phyloP scores from a whole-genome alignment of 768 basidiomycete species.

The Hemileccinum impolitum region DNA sequence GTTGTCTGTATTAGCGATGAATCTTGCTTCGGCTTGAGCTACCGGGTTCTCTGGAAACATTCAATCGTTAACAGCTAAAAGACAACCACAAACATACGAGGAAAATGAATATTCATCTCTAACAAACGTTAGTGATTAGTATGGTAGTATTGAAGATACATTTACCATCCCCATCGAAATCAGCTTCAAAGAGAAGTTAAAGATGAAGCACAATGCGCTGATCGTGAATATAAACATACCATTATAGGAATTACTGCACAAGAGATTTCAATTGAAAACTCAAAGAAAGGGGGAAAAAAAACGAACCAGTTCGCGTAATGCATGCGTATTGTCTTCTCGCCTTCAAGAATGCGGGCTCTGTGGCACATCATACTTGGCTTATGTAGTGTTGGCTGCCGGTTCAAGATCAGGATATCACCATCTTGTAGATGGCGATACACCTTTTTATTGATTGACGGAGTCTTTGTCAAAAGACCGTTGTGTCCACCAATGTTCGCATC shows the following conservation, averaged over 20 bases:
- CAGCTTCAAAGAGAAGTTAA: conserved; percentile 45
- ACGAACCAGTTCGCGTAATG: conserved; percentile 98
- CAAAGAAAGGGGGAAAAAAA: conserved; percentile 1
- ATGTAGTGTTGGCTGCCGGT: conserved; percentile 97
- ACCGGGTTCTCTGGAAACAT: conserved; percentile 81
- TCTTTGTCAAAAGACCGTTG: conserved; percentile 70
- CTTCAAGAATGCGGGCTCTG: conserved; percentile 83
- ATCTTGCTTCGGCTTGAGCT: conserved; percentile 89
- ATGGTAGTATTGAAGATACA: conserved; percentile 6
- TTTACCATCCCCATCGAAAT: conserved; percentile 90
- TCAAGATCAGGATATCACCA: conserved; percentile 93
- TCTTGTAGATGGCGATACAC: conserved; percentile 93
- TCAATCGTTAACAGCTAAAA: conserved; percentile 1
- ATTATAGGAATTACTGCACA: conserved; percentile 89
- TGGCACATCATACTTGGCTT: conserved; percentile 99
- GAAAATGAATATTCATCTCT: conserved; percentile 99
- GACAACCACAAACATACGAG: conserved; percentile 56
- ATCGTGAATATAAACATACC: conserved; percentile 44
- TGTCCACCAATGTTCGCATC: conserved; percentile 49
- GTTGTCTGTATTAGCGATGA: conserved; percentile 96
- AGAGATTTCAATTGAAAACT: conserved; percentile 14
- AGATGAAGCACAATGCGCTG: conserved; percentile 2
- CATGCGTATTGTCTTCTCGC: conserved; percentile 99
- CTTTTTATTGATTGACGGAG: conserved; percentile 88
- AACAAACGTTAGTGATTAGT: conserved; percentile 4